Base-by-base conservation (phyloP, 345 rosid species). In the Ceriops tagal region DNA sequence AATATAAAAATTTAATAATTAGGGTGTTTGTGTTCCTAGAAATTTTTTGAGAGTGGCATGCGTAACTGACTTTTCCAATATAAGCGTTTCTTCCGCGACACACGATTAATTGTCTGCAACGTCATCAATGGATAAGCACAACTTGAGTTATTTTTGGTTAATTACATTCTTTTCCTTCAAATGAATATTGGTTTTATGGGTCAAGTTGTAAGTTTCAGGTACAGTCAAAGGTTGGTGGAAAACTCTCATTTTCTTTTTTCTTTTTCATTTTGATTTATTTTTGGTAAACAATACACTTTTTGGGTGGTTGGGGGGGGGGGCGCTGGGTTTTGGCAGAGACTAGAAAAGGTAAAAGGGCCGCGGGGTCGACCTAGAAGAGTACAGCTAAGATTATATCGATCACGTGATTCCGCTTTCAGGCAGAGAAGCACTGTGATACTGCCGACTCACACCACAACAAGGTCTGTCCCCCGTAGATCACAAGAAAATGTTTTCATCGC, bases 361-460 rank as follows among this genome's bases (percentile, higher is more conserved):
- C 7, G 61, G 26, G 7, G 16, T 24, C 16, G 21, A 4, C 61
- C 31, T 27, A 0, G 31, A 5, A 8, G 5, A 18, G 49, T 11
- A 43, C 19, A 43, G 49, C 49, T 3, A 13, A 13, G 49, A 4
- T 2, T 19, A 61, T n/a, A 9, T 31, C 66, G 15, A 46, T 24
- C 66, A 57, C 76, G 72, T 67, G 43, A 62, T 71, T 76, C 52
- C 19, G 58, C 34, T 59, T 53, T 71, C 58, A 4, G 16, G 32
- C 1, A 0, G 24, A 24, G 78, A 19, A 51, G 22, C 4, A 52
- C 58, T 69, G 13, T 31, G 9, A 6, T 64, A 2, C 37, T 34
- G 21, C 4, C 5, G 5, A 0, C 68, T 39, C 22, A 24, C 66
- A 28, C 68, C 58, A 13, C 46, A 5, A 10, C 51, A 18, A 7